These are phyloP conservation scores for Torulaspora indica DNA, from an alignment of 805 yeast genomes.

Conservation along the genomic window DNA sequence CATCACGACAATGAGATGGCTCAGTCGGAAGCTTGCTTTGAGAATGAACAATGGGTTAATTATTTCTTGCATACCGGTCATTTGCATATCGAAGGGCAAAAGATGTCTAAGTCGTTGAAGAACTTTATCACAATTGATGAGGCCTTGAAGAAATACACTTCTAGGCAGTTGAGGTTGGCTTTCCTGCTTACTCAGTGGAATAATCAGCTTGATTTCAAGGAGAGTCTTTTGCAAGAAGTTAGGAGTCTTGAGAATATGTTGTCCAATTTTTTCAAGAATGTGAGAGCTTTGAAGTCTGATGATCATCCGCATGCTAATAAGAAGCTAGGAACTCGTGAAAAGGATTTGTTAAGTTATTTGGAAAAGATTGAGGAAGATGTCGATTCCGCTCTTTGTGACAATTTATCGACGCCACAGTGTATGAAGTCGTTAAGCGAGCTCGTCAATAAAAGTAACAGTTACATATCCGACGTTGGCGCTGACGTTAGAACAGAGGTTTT, in stretches of 20 bases:
- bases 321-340: conserved; percentile 54
- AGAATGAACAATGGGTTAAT: conserved; percentile 91
- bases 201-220: conserved; percentile 86
- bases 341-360: conserved; percentile 49
- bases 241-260: conserved; percentile 67
- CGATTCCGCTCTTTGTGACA: conserved; percentile 82
- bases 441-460: conserved; percentile 66
- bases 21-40: conserved; percentile 89
- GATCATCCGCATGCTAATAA: conserved; percentile 62
- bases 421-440: conserved; percentile 61
- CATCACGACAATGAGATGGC: conserved; percentile 99
- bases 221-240: conserved; percentile 69
- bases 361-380: conserved; percentile 51
- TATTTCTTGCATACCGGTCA: conserved; percentile 97
- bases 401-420: conserved; percentile 73
- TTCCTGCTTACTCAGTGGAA: conserved; percentile 94
- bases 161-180: conserved; percentile 84
- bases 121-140: conserved; percentile 93
- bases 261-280: conserved; percentile 77
- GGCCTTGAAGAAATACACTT: conserved; percentile 63
- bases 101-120: conserved; percentile 92
- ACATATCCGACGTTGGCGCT: conserved; percentile 52
- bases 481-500: conserved; percentile 63
- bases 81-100: conserved; percentile 96
- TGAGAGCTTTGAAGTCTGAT: conserved; percentile 76